Conservation (phyloP, 345 rosid species). For the Syzygium jambos region DNA sequence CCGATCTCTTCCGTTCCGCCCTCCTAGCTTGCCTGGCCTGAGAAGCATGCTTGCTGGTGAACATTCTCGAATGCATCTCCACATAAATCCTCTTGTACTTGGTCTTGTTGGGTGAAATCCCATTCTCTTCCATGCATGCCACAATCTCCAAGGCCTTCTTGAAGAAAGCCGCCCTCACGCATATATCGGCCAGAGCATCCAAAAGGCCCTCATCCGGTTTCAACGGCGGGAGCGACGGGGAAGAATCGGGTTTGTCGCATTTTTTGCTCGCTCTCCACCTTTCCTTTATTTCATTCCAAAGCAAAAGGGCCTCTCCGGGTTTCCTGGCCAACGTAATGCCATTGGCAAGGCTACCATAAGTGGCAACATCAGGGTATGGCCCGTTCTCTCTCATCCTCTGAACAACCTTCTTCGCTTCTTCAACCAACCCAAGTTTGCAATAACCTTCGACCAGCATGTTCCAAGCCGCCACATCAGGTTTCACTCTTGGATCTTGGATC, state of each 20-base stretch:
- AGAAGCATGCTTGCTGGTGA: conserved; percentile 93
- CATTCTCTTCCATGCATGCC: conserved; percentile 90
- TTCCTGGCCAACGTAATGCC: conserved; percentile 80
- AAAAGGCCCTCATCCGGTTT: conserved; percentile 70
- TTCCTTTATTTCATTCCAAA: conserved; percentile 86
- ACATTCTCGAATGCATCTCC: conserved; percentile 97
- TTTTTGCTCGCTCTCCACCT: conserved; percentile 19
- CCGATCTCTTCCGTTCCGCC: conserved; percentile 75
- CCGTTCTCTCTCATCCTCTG: conserved; percentile 67
- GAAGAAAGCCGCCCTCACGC: conserved; percentile 88
- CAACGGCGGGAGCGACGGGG: conserved; percentile 31
- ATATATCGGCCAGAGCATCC: conserved; percentile 74
- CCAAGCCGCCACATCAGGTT: conserved; percentile 84
- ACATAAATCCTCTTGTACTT: conserved; percentile 82
- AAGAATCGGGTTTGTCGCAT: conserved; percentile 17
- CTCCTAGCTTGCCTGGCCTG: conserved; percentile 73
- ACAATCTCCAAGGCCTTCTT: conserved; percentile 83
- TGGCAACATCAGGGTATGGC: conserved; percentile 63
- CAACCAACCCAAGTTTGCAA: conserved; percentile 63
- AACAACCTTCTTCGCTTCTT: conserved; percentile 67
- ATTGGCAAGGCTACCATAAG: conserved; percentile 81
- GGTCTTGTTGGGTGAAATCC: conserved; percentile 77
- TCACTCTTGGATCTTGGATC: conserved; percentile 67
- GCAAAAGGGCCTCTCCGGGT: conserved; percentile 91
- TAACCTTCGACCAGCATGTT: conserved; percentile 88